Percentiles rank a stretch among this genome's conserved stretches.
Evolutionary conservation across 2,329 filamentous ascomycete species (phyloP).

Genomic region (Drechslerella coelobrocha): DNA sequence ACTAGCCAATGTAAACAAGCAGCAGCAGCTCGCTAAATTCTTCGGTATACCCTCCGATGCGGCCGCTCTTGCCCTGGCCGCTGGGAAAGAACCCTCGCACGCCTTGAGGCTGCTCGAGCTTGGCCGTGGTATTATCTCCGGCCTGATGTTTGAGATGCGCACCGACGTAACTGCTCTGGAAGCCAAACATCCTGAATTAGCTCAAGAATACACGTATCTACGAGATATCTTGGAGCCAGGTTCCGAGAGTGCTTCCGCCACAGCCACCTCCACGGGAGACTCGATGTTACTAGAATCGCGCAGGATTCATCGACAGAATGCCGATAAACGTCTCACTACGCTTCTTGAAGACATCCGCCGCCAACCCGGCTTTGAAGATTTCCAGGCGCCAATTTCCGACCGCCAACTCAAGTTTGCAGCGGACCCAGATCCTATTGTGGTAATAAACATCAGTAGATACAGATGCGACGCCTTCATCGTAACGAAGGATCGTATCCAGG

Average conservation of each 20-base stretch:
- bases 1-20: not conserved
- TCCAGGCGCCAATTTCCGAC: too few species aligned
- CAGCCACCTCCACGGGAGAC: too few species aligned
- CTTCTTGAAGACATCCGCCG: not conserved
- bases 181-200: not conserved
- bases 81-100: not conserved
- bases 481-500: not conserved
- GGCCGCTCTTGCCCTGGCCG: constrained; percentile 52
- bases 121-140: constrained; percentile 1
- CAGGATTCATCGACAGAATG: not conserved
- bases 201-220: not conserved
- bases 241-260: too few species aligned
- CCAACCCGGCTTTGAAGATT: not conserved
- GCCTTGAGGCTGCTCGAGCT: constrained; percentile 8
- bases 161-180: not conserved
- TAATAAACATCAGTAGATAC: not conserved
- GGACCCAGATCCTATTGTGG: not conserved
- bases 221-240: not conserved
- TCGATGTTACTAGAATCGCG: not conserved
- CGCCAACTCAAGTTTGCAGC: not conserved
- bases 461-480: constrained; percentile 8
- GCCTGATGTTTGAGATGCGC: not conserved
- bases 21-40: not conserved
- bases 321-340: too few species aligned
- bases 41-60: constrained; percentile 50